These are phyloP conservation scores for Trichoderma brevicompactum DNA, from an alignment of 2,329 filamentous ascomycete genomes.

Conservation along the genomic window DNA sequence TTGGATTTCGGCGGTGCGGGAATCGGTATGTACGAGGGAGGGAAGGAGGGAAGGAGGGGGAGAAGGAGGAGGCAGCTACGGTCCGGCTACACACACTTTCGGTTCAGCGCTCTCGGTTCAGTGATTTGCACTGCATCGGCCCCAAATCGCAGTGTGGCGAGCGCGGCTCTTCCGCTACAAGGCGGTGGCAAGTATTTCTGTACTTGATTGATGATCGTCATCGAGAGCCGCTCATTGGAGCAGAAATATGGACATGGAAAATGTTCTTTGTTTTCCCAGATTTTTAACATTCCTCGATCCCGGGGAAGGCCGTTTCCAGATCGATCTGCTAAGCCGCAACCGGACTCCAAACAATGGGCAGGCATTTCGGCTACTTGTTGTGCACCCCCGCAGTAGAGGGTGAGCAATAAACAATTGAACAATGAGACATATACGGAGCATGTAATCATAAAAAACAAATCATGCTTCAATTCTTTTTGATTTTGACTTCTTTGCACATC, in stretches of 20 bases:
- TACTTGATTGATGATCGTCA: background rate
- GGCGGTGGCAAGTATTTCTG: conserved; percentile 12
- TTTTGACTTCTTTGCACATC: background rate
- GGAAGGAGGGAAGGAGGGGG: background rate
- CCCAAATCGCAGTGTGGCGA: background rate
- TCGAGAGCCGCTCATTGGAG: conserved; percentile 6
- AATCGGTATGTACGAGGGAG: conserved; percentile 28
- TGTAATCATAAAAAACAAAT: too few species aligned
- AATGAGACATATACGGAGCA: too few species aligned
- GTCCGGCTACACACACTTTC: background rate
- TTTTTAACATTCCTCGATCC: background rate
- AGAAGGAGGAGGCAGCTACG: background rate
- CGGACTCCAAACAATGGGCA: too few species aligned
- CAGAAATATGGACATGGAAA: background rate
- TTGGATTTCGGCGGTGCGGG: conserved; percentile 37
- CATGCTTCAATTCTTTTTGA: background rate
- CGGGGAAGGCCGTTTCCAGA: conserved; percentile 22
- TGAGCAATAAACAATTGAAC: too few species aligned
- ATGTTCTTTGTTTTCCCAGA: too few species aligned
- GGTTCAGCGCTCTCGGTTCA: background rate
- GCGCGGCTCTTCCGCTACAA: conserved; percentile 15
- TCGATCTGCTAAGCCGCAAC: conserved; percentile 10
- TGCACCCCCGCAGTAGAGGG: background rate
- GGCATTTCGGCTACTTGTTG: too few species aligned
- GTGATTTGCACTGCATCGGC: background rate